phyloP scores from a whole-genome alignment of 2,329 filamentous ascomycete species.

The Diaporthe nobilis region DNA sequence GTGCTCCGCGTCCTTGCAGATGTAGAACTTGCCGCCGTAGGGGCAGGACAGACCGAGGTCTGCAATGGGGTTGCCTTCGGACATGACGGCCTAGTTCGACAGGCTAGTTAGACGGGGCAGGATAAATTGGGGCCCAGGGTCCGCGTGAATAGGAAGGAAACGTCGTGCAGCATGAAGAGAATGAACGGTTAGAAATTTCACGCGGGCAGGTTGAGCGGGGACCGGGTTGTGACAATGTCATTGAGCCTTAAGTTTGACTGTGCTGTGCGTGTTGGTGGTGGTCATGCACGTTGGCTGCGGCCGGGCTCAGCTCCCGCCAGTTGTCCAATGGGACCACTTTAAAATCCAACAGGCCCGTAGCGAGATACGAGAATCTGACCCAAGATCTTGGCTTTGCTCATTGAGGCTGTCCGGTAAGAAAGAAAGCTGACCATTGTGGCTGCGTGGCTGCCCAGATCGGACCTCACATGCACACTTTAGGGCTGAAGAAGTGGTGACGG shows the following conservation, averaged over 20 bases:
- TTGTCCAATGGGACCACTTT: background rate
- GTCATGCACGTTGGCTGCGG: slow-evolving; percentile 35
- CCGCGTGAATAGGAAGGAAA: background rate
- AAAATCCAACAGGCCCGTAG: background rate
- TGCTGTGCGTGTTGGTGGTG: slow-evolving; percentile 1
- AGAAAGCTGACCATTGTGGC: background rate
- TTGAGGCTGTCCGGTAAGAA: background rate
- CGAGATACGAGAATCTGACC: background rate
- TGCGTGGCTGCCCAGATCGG: background rate
- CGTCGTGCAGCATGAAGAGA: background rate
- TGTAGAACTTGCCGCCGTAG: slow-evolving; percentile 52
- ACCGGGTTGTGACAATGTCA: slow-evolving; percentile 16
- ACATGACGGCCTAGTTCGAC: background rate
- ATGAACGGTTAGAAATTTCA: background rate
- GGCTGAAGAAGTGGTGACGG: background rate
- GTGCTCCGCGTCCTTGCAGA: slow-evolving; percentile 49
- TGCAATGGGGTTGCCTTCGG: background rate
- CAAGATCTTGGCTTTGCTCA: slow-evolving; percentile 5
- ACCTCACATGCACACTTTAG: background rate
- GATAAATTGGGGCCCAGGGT: too few species aligned
- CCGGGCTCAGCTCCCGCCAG: slow-evolving; percentile 1
- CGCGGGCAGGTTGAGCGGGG: background rate
- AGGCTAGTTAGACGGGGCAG: background rate
- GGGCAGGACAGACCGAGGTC: slow-evolving; percentile 48
- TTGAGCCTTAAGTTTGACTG: background rate